Conservation (phyloP, 2,329 filamentous ascomycete species). For the Mollisia scopiformis region DNA sequence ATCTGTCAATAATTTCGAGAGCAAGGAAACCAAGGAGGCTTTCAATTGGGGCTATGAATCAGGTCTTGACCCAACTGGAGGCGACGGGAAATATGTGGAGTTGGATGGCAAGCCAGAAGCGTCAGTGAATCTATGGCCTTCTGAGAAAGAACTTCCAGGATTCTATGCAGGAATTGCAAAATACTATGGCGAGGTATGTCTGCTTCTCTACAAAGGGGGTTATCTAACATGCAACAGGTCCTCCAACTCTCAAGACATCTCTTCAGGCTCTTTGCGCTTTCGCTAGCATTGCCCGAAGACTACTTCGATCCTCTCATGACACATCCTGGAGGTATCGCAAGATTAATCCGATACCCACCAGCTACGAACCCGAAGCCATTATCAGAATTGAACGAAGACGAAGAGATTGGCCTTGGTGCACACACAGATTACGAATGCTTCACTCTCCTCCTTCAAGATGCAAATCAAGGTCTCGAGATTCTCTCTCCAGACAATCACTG, state of each 20-base stretch:
- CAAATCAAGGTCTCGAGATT: conserved; percentile 54
- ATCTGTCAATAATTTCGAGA: conserved; percentile 45
- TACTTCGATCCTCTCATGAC: conserved; percentile 44
- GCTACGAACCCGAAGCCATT: conserved; percentile 36
- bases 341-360: conserved; percentile 53
- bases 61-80: conserved; percentile 34
- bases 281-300: conserved; percentile 44
- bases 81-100: conserved; percentile 37
- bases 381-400: conserved; percentile 31
- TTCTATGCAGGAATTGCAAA: conserved; percentile 34
- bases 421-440: conserved; percentile 61
- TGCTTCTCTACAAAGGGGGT: neutral
- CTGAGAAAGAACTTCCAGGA: conserved; percentile 31
- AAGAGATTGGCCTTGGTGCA: conserved; percentile 43
- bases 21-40: conserved; percentile 51
- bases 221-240: conserved; percentile 20
- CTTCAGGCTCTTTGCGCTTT: conserved; percentile 42
- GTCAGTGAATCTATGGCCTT: conserved; percentile 34
- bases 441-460: conserved; percentile 57
- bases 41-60: conserved; percentile 38
- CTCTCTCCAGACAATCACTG: conserved; percentile 49
- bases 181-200: conserved; percentile 33
- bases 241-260: conserved; percentile 42
- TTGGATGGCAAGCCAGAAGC: conserved; percentile 32
- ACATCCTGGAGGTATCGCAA: conserved; percentile 47